Evolutionary conservation across 352 stramenopile species (phyloP).

Genomic region (Phytophthora fragariae): DNA sequence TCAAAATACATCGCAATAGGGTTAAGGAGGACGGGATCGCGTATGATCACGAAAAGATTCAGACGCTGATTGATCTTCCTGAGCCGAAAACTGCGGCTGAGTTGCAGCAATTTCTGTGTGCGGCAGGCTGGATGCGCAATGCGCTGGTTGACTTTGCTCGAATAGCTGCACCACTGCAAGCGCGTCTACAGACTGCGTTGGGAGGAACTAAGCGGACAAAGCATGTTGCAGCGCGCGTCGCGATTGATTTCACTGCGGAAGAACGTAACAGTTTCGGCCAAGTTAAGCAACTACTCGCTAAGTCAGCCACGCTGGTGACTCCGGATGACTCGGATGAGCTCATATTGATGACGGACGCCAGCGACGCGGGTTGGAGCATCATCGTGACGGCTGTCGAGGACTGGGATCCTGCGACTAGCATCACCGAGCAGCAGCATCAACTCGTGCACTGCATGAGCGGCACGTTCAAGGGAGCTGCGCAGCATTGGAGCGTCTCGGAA

Average conservation of each 20-base stretch:
- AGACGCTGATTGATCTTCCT: slow-evolving; percentile 10
- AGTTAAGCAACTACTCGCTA: slow-evolving; percentile 5
- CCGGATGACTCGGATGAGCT: slow-evolving; percentile 2
- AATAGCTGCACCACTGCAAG: slow-evolving; percentile 10
- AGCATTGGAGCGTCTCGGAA: not conserved
- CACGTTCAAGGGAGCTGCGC: not conserved
- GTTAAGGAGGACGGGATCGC: not conserved
- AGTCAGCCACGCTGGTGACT: not conserved
- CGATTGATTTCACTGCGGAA: not conserved
- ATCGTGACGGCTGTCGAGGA: not conserved
- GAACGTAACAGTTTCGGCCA: not conserved
- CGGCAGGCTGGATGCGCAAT: slow-evolving; percentile 11
- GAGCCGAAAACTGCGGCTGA: slow-evolving; percentile 1
- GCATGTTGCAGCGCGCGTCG: not conserved
- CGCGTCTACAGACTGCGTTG: not conserved
- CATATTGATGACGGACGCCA: slow-evolving; percentile 4
- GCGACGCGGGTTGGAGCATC: not conserved
- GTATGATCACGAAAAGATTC: slow-evolving; percentile 7
- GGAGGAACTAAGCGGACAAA: slow-evolving; percentile 6
- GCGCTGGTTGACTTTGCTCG: slow-evolving; percentile 9
- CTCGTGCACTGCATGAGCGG: not conserved
- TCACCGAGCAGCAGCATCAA: not conserved
- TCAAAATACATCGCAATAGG: too few relatives aligned
- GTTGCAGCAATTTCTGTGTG: slow-evolving; percentile 12
- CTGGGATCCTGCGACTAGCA: not conserved